Evolutionary conservation across 2,329 filamentous ascomycete species (phyloP), one percentile per base, ranked within the genome.

Genomic region (Aphanoascus verrucosus): DNA sequence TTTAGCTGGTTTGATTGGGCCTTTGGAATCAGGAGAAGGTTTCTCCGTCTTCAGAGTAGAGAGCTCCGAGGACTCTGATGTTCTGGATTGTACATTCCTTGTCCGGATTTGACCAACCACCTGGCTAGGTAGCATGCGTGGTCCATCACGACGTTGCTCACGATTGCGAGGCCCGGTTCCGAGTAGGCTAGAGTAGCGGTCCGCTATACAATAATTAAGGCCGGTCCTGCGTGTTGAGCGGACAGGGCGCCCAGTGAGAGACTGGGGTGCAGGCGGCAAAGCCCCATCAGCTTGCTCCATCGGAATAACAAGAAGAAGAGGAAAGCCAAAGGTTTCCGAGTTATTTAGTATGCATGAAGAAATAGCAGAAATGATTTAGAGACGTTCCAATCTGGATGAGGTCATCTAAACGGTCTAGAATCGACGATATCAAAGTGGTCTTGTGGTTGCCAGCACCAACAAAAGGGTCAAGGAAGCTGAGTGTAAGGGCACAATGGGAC

Each of bases 161-260:
- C 5, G 19, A 17, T 15, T 3, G 11, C 19, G 8, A 15, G 5
- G 17, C 17, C 31, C 17, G 17, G 20, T 9, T 2, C 17, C 31
- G 2, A 9, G 37, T 31, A 19, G 46, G 9, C 43, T 38, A 1
- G 48, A 50, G 37, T n/a, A n/a, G n/a, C n/a, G n/a, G n/a, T n/a
- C n/a, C n/a, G n/a, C n/a, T n/a, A n/a, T n/a, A n/a, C n/a, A 28
- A 12, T 23, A 23, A 28, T 12, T n/a, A 31, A 28, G 23, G 23
- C 23, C 32, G 17, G 32, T 17, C 3, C 32, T 9, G 34, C 49
- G 49, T 14, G 49, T 52, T 14, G 49, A 52, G 41, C 49, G 49
- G n/a, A 52, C 23, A 5, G 49, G 49, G 40, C 49, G 49, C 7
- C 28, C 38, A 11, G 49, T 7, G 38, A 11, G 31, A 1, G 8